phyloP scores from a whole-genome alignment of 208 protist genomes.

The Trypanosoma cruzi region DNA sequence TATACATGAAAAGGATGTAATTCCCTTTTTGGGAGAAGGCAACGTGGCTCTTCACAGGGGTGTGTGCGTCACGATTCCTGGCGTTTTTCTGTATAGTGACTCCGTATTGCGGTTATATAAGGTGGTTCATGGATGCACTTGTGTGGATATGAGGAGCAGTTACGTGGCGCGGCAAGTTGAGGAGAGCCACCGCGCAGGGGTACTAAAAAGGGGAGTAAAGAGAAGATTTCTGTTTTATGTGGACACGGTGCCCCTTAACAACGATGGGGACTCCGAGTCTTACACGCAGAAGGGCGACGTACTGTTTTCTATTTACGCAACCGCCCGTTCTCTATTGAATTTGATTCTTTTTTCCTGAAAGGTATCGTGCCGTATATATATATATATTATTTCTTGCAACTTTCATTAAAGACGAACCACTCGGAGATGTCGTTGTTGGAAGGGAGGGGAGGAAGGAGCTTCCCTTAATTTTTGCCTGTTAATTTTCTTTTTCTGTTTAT shows the following conservation, averaged over 20 bases:
- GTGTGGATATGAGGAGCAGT: conserved; percentile 88
- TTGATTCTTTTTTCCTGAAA: conserved; percentile 21
- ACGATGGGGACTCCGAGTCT: conserved; percentile 46
- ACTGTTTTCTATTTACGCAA: conserved; percentile 69
- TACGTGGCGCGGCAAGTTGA: conserved; percentile 80
- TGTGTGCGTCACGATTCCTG: conserved; percentile 72
- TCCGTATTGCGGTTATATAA: conserved; percentile 81
- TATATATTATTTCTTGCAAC: not conserved
- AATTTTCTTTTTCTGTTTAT: conserved; percentile 9
- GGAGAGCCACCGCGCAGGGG: conserved; percentile 64
- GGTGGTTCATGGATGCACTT: conserved; percentile 68
- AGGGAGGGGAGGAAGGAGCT: not conserved
- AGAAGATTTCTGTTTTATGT: conserved; percentile 85
- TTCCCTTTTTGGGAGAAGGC: conserved; percentile 46
- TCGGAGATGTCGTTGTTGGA: not conserved
- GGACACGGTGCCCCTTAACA: conserved; percentile 78
- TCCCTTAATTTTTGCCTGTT: not conserved
- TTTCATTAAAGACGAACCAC: not conserved
- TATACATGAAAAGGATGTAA: conserved; percentile 39
- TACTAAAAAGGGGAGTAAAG: conserved; percentile 43
- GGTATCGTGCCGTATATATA: conserved; percentile 1
- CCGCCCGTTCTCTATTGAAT: conserved; percentile 42
- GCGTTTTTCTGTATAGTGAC: conserved; percentile 77
- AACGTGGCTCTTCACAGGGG: conserved; percentile 42
- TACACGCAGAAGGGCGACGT: conserved; percentile 55